Conservation (phyloP, 1,284 basidiomycete species). For the Leucoagaricus sp. region DNA sequence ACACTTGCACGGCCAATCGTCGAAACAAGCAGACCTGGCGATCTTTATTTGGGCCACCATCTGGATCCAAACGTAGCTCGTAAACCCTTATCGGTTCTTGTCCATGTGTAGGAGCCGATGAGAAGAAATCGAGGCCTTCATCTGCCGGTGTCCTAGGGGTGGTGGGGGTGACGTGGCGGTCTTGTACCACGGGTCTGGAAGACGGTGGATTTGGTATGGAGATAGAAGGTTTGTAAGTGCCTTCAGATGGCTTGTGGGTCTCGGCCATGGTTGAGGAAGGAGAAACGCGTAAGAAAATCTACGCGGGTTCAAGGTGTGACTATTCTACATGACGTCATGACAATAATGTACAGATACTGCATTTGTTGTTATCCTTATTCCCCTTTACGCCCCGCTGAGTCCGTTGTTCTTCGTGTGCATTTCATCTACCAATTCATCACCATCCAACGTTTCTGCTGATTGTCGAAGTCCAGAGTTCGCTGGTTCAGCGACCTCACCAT, state of each 20-base stretch:
- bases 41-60: conserved; percentile 87
- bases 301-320: conserved; percentile 11
- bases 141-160: conserved; percentile 89
- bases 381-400: not conserved
- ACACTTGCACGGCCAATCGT: too few species aligned
- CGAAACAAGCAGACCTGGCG: conserved; percentile 65
- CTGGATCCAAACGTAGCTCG: conserved; percentile 81
- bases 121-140: conserved; percentile 88
- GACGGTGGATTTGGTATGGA: conserved; percentile 25
- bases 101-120: conserved; percentile 51
- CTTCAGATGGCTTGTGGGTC: conserved; percentile 21
- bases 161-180: conserved; percentile 25
- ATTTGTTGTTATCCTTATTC: conserved; percentile 2
- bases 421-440: not conserved
- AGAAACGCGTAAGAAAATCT: conserved; percentile 6
- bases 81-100: conserved; percentile 79
- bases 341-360: not conserved
- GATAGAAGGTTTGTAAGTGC: conserved; percentile 25
- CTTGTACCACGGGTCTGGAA: too few species aligned
- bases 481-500: conserved; percentile 1
- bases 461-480: not conserved
- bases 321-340: conserved; percentile 10
- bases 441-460: not conserved
- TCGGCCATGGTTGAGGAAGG: conserved; percentile 26
- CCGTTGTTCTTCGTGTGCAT: not conserved